These are phyloP conservation scores for Patellifolia procumbens DNA, from an alignment of 179 eudicot genomes.

Conservation along the genomic window DNA sequence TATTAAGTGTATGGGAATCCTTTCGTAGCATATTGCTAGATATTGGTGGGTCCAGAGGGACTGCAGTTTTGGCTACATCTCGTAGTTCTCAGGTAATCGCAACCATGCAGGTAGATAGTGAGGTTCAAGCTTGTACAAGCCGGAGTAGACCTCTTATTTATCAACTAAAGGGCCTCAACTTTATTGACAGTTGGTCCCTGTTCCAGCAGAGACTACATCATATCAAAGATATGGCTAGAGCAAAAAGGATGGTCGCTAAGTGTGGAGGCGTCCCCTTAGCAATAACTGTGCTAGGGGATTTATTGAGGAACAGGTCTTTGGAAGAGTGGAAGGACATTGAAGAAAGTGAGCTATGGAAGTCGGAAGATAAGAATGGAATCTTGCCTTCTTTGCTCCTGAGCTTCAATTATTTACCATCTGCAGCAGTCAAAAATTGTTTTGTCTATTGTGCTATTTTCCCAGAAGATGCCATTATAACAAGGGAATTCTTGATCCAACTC, in stretches of 20 bases:
- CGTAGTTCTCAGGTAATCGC: conserved; percentile 18
- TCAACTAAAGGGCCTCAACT: neutral
- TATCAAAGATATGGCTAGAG: conserved; percentile 12
- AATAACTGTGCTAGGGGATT: conserved; percentile 21
- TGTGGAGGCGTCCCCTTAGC: conserved; percentile 33
- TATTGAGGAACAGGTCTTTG: conserved; percentile 3
- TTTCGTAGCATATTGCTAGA: conserved; percentile 13
- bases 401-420: conserved; percentile 30
- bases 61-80: conserved; percentile 28
- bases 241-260: conserved; percentile 14
- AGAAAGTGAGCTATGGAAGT: conserved; percentile 31
- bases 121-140: neutral
- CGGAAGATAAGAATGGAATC: conserved; percentile 11
- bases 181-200: conserved; percentile 14
- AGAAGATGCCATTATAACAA: conserved; percentile 15
- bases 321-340: conserved; percentile 25
- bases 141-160: conserved; percentile 1
- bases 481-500: conserved; percentile 22
- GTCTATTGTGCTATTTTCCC: conserved; percentile 29
- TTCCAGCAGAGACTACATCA: conserved; percentile 14
- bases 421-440: conserved; percentile 31
- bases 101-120: neutral
- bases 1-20: conserved; percentile 19
- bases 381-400: conserved; percentile 32
- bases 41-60: conserved; percentile 28